Evolutionary conservation across 169 alveolate species (phyloP).

Genomic region (Cryptosporidium sp.): DNA sequence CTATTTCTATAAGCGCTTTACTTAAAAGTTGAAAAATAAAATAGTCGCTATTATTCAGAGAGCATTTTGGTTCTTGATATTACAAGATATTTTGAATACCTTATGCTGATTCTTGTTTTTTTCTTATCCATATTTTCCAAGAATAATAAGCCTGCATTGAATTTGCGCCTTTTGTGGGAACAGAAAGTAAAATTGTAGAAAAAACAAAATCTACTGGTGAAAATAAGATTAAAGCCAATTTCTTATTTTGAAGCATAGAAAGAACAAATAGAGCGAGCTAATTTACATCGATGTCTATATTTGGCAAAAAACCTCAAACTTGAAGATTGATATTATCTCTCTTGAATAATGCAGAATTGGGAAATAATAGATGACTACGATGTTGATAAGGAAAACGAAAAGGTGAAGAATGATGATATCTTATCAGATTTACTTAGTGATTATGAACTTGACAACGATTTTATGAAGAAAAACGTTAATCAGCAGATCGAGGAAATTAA

Average conservation of each 20-base stretch:
- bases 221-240: neutral
- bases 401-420: neutral
- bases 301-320: too few relatives aligned
- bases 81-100: too few relatives aligned
- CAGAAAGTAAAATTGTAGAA: neutral
- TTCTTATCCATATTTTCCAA: neutral
- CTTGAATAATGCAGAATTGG: constrained; percentile 37
- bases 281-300: neutral
- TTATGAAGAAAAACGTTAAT: neutral
- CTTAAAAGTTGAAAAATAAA: neutral
- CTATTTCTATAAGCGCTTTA: neutral
- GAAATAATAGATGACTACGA: constrained; percentile 14
- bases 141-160: neutral
- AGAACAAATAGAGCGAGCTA: neutral
- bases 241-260: too few relatives aligned
- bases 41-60: neutral
- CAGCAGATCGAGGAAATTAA: constrained; percentile 16
- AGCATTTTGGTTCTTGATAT: too few relatives aligned
- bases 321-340: neutral
- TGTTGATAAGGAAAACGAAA: neutral
- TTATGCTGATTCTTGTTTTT: neutral
- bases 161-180: neutral
- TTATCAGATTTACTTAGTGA: neutral
- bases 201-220: neutral
- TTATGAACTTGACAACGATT: neutral